Evolutionary conservation across 495 filamentous ascomycete genomes (phyloP), one percentile per base, ranked within the genome.

Genomic region (Neurospora sp.): DNA sequence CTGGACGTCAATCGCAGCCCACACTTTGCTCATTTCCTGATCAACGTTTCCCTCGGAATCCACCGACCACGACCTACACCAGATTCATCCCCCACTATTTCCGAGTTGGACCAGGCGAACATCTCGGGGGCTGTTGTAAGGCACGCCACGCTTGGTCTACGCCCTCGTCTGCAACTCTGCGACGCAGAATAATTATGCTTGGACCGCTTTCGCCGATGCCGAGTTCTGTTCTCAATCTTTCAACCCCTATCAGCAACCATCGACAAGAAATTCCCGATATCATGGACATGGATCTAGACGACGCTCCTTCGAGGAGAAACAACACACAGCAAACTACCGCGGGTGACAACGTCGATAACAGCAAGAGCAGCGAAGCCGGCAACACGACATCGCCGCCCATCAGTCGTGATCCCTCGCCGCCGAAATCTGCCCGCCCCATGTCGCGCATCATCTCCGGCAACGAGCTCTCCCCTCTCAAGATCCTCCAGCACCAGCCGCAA

Each of bases 381-480:
- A 76, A 46, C 61, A 76, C n/a, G 77, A 81, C 38, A 37, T 74
- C 41, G 59, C 73, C 16, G 39, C 74, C 78, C 22, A 71, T 76
- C 59, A 72, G 76, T 73, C 72, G 75, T 61, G 70, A 73, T 22
- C 71, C 71, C 69, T 77, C 80, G 75, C 81, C 83, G 35, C 76
- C 74, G 73, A 85, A 83, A 72, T 3, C 53, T 66, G 74, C 77
- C 59, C 85, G 84, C 12, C 79, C 81, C n/a, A 79, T 82, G 31
- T 85, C 83, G 5, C 79, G 83, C 73, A 81, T 86, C 70, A 77
- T 85, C 35, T 85, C 84, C 48, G 85, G 85, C 73, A 82, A 73
- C 61, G 85, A 84, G 72, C 81, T 86, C 41, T 84, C 85, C 40
- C 85, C 85, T 73, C 81, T 86, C 12, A 86, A 85, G 81, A 85